Percentiles rank a stretch among this genome's conserved stretches.
phyloP scores from a whole-genome alignment of 768 basidiomycete genomes.

The Ramaria sp. region DNA sequence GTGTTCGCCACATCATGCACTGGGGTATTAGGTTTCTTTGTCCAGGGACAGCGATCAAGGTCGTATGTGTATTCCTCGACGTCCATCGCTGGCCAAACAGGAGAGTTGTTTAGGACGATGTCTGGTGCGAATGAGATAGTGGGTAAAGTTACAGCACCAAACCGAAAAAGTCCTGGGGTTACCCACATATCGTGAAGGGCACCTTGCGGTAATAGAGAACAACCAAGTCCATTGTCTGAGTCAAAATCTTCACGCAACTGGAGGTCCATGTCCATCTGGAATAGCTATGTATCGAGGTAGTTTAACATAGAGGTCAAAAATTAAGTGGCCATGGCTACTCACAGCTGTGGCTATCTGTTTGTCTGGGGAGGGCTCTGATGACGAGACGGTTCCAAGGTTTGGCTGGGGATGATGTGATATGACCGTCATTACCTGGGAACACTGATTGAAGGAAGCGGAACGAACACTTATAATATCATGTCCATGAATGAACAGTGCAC shows the following conservation, averaged over 20 bases:
- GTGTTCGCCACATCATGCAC: too few relatives aligned
- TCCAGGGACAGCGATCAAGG: neutral
- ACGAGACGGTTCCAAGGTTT: too few relatives aligned
- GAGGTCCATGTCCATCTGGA: neutral
- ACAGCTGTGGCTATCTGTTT: neutral
- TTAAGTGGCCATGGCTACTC: neutral
- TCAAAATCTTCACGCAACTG: conserved; percentile 1
- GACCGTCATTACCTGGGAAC: too few relatives aligned
- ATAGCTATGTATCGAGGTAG: neutral
- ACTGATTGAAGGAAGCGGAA: too few relatives aligned
- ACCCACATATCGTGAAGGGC: neutral
- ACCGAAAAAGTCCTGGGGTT: neutral
- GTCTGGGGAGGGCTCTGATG: neutral
- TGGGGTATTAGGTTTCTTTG: too few relatives aligned
- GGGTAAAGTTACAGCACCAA: neutral
- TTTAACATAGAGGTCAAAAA: neutral
- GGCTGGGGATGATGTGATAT: too few relatives aligned
- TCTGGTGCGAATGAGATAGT: neutral
- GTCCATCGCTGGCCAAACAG: neutral
- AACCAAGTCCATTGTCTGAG: neutral
- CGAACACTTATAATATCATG: too few relatives aligned
- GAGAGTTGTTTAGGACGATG: neutral
- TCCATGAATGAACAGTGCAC: too few relatives aligned
- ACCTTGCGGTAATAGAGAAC: neutral
- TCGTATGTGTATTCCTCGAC: neutral